Conservation (phyloP, 495 filamentous ascomycete genomes). For the Neurospora terricola region DNA sequence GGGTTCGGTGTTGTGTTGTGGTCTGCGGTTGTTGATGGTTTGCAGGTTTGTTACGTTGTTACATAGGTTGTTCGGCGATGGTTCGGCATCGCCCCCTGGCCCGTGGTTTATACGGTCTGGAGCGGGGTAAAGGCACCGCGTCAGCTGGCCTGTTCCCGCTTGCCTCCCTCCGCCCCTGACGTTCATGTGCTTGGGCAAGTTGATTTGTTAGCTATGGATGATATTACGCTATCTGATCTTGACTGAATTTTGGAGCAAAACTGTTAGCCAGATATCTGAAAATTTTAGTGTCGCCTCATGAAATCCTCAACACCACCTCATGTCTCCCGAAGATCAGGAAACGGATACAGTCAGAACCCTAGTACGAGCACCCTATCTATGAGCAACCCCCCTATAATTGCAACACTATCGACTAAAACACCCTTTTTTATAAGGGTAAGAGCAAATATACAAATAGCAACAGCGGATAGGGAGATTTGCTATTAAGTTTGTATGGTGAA, state of each 20-base stretch:
- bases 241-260: background rate
- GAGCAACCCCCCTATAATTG: no score
- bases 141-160: background rate
- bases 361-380: no score
- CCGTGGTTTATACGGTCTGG: background rate
- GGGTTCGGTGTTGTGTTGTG: background rate
- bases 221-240: background rate
- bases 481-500: no score
- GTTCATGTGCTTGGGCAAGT: background rate
- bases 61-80: constrained; percentile 15
- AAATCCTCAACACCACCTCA: background rate
- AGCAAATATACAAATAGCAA: no score
- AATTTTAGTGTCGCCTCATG: background rate
- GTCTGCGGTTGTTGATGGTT: background rate
- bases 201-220: background rate
- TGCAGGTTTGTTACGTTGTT: background rate
- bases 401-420: no score
- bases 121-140: constrained; percentile 5
- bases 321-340: background rate
- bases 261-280: background rate
- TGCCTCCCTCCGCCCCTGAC: background rate
- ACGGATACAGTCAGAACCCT: no score
- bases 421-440: no score
- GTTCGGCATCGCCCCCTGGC: constrained; percentile 12
- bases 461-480: no score